phyloP scores from a whole-genome alignment of 352 stramenopile genomes.

The Phytopythium ostracodes region DNA sequence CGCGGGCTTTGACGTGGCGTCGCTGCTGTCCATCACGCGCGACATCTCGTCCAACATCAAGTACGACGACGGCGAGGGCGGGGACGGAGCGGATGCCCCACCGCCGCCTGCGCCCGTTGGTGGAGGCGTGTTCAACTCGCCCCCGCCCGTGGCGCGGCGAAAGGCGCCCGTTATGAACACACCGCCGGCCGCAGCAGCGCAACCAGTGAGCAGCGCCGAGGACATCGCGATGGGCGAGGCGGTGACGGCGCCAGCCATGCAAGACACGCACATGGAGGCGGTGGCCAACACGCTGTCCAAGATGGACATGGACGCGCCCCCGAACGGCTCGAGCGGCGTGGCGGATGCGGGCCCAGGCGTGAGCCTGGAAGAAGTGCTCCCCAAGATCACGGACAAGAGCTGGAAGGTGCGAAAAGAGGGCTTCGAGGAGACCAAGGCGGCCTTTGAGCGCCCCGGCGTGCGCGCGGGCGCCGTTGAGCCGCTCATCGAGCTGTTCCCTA shows the following conservation, averaged over 20 bases:
- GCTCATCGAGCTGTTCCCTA: conserved; percentile 58
- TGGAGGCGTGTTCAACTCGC: conserved; percentile 42
- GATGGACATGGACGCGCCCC: conserved; percentile 19
- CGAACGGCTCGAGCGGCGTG: neutral
- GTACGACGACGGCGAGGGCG: conserved; percentile 48
- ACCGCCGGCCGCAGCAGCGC: conserved; percentile 20
- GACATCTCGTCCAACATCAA: conserved; percentile 78
- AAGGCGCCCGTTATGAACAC: conserved; percentile 37
- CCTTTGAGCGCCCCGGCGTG: conserved; percentile 48
- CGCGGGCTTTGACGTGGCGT: conserved; percentile 72
- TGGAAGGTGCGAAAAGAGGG: conserved; percentile 86
- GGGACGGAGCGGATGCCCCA: conserved; percentile 8
- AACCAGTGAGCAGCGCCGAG: conserved; percentile 14
- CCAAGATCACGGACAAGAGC: conserved; percentile 75
- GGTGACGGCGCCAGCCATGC: neutral
- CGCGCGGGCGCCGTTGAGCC: conserved; percentile 39
- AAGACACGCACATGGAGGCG: conserved; percentile 24
- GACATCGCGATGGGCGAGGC: conserved; percentile 21
- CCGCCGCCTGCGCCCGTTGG: conserved; percentile 22
- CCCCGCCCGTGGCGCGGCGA: conserved; percentile 19
- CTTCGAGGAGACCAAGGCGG: conserved; percentile 66
- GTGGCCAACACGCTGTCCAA: conserved; percentile 21
- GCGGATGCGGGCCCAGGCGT: conserved; percentile 1
- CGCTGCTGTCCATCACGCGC: conserved; percentile 74
- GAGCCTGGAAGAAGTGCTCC: conserved; percentile 43